phyloP scores from a whole-genome alignment of 2,329 filamentous ascomycete species.

The Alternaria dauci region DNA sequence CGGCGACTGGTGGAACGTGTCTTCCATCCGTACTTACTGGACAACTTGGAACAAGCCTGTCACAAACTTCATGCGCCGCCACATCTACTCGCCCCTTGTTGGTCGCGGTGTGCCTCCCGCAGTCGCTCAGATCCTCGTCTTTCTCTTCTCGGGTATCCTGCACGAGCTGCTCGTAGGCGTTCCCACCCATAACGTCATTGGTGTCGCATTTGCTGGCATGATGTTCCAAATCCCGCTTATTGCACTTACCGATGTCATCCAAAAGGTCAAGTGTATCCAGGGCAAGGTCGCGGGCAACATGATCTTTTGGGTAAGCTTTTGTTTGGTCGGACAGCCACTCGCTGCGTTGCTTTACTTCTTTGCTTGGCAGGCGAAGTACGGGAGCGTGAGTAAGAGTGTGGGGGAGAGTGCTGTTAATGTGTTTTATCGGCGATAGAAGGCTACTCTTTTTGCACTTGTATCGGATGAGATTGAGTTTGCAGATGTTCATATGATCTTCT shows the following conservation, averaged over 20 bases:
- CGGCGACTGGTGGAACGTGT: slow-evolving; percentile 92
- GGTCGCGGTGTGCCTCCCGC: slow-evolving; percentile 79
- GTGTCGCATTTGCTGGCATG: slow-evolving; percentile 95
- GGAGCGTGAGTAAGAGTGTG: slow-evolving; percentile 68
- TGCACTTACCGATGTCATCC: slow-evolving; percentile 76
- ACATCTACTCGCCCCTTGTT: slow-evolving; percentile 88
- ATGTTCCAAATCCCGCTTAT: slow-evolving; percentile 91
- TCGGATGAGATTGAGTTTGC: neutral
- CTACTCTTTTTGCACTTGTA: neutral
- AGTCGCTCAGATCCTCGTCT: slow-evolving; percentile 80
- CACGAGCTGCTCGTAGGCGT: slow-evolving; percentile 94
- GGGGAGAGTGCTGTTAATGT: slow-evolving; percentile 35
- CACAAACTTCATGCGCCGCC: slow-evolving; percentile 93
- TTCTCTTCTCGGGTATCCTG: slow-evolving; percentile 84
- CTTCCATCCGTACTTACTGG: slow-evolving; percentile 88
- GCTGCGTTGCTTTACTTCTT: slow-evolving; percentile 96
- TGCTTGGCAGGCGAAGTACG: slow-evolving; percentile 98
- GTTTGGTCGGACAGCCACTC: slow-evolving; percentile 91
- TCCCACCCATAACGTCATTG: slow-evolving; percentile 92
- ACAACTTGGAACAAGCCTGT: slow-evolving; percentile 98
- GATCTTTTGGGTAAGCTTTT: slow-evolving; percentile 97
- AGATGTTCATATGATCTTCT: neutral
- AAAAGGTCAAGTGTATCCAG: slow-evolving; percentile 77
- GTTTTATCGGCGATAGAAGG: slow-evolving; percentile 28
- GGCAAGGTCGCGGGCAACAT: slow-evolving; percentile 87